These are phyloP conservation scores for Ascocoryne sarcoides DNA, from an alignment of 2,329 filamentous ascomycete genomes.

Conservation along the genomic window DNA sequence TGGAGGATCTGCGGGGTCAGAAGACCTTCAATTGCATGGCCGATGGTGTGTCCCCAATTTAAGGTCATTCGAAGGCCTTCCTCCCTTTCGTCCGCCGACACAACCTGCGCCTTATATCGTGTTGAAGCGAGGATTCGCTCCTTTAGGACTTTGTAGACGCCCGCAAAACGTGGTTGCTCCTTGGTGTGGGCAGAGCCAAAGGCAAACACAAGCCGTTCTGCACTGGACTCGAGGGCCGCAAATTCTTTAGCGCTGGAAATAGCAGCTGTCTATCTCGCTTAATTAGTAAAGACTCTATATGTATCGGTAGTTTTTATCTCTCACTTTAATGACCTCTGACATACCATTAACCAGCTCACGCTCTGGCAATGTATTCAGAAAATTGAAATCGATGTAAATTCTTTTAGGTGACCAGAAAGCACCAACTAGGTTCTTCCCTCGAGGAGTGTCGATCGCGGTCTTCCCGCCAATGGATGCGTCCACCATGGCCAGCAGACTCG, in stretches of 20 bases:
- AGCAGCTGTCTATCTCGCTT: slow-evolving; percentile 58
- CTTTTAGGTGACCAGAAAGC: slow-evolving; percentile 93
- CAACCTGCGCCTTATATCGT: slow-evolving; percentile 91
- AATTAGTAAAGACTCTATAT: not conserved
- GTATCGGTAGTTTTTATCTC: not conserved
- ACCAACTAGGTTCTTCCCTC: slow-evolving; percentile 92
- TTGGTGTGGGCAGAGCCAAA: slow-evolving; percentile 53
- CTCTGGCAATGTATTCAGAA: slow-evolving; percentile 81
- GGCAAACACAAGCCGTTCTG: slow-evolving; percentile 63
- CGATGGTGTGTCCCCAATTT: slow-evolving; percentile 97
- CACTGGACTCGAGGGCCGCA: slow-evolving; percentile 74
- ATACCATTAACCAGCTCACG: slow-evolving; percentile 97
- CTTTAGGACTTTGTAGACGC: slow-evolving; percentile 63
- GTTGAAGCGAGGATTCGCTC: slow-evolving; percentile 76
- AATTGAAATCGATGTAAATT: slow-evolving; percentile 89
- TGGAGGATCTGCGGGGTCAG: slow-evolving; percentile 92
- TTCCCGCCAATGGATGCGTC: slow-evolving; percentile 98
- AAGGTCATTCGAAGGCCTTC: slow-evolving; percentile 87
- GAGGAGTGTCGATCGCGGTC: slow-evolving; percentile 92
- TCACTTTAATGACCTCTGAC: slow-evolving; percentile 82
- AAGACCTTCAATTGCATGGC: slow-evolving; percentile 92
- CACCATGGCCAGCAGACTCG: slow-evolving; percentile 91
- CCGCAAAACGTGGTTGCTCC: slow-evolving; percentile 48
- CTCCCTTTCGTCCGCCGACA: slow-evolving; percentile 89
- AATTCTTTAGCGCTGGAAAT: slow-evolving; percentile 93